A percentile compares a stretch with the other conserved stretches of the same genome.
Evolutionary conservation across 2,329 filamentous ascomycete species (phyloP).

Genomic region (Paraphoma chrysanthemicola): DNA sequence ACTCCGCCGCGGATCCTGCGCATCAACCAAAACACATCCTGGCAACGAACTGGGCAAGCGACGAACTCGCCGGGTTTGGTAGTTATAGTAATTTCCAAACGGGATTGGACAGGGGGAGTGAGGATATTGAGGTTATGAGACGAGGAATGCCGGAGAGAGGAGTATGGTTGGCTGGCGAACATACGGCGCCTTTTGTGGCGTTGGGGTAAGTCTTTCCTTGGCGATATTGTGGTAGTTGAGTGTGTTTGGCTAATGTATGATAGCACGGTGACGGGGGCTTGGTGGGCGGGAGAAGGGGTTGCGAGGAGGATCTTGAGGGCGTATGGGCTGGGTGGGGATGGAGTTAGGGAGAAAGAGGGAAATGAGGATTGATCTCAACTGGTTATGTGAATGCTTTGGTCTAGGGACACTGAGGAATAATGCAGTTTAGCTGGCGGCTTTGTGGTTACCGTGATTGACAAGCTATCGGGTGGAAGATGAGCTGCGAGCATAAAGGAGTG

Average conservation of each 20-base stretch:
- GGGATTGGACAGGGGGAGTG: slow-evolving; percentile 72
- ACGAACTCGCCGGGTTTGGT: slow-evolving; percentile 80
- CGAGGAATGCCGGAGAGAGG: slow-evolving; percentile 66
- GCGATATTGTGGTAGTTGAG: neutral
- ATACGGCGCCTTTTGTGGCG: slow-evolving; percentile 88
- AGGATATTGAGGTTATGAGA: slow-evolving; percentile 70
- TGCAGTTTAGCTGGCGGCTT: no score
- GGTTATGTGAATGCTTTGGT: no score
- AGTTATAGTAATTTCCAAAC: slow-evolving; percentile 87
- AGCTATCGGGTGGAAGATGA: no score
- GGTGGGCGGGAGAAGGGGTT: slow-evolving; percentile 86
- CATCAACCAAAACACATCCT: slow-evolving; percentile 71
- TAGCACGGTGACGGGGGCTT: slow-evolving; percentile 72
- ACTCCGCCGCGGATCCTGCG: slow-evolving; percentile 57
- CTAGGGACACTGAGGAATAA: neutral
- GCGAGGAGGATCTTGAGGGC: slow-evolving; percentile 67
- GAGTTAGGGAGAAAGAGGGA: neutral
- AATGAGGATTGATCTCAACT: neutral
- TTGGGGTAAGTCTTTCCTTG: slow-evolving; percentile 54
- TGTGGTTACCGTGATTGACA: no score
- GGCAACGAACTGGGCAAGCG: slow-evolving; percentile 78
- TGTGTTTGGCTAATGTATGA: neutral
- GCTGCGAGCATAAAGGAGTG: no score
- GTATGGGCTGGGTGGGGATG: slow-evolving; percentile 48
- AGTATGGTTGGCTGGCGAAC: slow-evolving; percentile 88